phyloP scores from a whole-genome alignment of 1,139 yeast genomes.

The Magnusiomyces paraingens region DNA sequence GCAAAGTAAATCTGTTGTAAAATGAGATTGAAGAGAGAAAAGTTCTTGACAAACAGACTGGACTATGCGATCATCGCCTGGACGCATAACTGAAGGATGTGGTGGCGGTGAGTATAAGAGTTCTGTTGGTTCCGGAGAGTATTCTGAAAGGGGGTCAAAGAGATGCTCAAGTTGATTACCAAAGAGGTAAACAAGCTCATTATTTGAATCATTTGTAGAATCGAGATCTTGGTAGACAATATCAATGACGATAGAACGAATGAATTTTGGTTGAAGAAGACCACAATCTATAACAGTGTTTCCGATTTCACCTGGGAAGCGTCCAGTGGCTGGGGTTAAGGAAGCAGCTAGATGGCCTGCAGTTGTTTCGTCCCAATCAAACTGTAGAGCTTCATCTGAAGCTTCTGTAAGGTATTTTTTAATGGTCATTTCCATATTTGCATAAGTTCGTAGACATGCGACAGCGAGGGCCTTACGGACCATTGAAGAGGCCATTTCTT shows the following conservation, averaged over 20 bases:
- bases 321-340: slow-evolving; percentile 47
- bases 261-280: slow-evolving; percentile 47
- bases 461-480: slow-evolving; percentile 75
- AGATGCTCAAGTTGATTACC: slow-evolving; percentile 85
- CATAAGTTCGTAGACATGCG: slow-evolving; percentile 60
- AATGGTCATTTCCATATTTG: slow-evolving; percentile 40
- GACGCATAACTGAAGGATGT: slow-evolving; percentile 19
- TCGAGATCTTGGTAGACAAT: slow-evolving; percentile 59
- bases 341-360: slow-evolving; percentile 68
- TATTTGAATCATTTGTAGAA: slow-evolving; percentile 54
- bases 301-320: slow-evolving; percentile 55
- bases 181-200: slow-evolving; percentile 61
- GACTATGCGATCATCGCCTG: slow-evolving; percentile 24
- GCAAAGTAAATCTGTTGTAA: slow-evolving; percentile 62
- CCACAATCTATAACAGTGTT: slow-evolving; percentile 48
- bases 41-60: slow-evolving; percentile 60
- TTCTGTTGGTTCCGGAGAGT: slow-evolving; percentile 83
- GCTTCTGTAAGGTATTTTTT: slow-evolving; percentile 13
- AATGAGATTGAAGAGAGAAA: slow-evolving; percentile 61
- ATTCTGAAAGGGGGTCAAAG: slow-evolving; percentile 84
- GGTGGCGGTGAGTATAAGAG: slow-evolving; percentile 53
- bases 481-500: slow-evolving; percentile 45
- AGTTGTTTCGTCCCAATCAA: slow-evolving; percentile 60
- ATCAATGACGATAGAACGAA: slow-evolving; percentile 59
- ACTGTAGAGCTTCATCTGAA: slow-evolving; percentile 12